Conservation (phyloP, 371 early-diverging fungal species). For the Syncephalastrum contaminatum region DNA sequence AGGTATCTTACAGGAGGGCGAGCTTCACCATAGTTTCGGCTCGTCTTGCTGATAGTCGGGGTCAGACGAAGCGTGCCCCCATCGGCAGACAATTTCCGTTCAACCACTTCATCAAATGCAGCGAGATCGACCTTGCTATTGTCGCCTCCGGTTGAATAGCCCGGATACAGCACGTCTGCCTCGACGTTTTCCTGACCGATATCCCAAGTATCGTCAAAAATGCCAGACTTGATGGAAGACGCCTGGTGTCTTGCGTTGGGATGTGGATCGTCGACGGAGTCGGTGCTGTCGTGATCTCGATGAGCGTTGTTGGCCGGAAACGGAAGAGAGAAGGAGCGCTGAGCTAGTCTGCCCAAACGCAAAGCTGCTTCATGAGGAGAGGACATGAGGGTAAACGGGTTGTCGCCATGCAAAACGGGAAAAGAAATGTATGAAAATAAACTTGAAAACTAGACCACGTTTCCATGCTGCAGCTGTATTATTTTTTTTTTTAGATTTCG, state of each 20-base stretch:
- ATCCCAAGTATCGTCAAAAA: neutral
- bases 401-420: no score
- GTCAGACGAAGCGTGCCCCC: conserved; percentile 25
- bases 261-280: neutral
- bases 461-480: no score
- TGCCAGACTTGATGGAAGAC: conserved; percentile 5
- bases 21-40: conserved; percentile 13
- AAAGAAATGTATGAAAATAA: no score
- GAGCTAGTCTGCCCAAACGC: conserved; percentile 6
- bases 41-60: conserved; percentile 27
- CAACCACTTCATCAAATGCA: conserved; percentile 30
- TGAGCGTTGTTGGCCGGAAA: conserved; percentile 4
- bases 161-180: conserved; percentile 39
- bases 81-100: conserved; percentile 22
- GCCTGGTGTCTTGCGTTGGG: neutral
- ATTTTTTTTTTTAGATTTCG: no score
- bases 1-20: conserved; percentile 10
- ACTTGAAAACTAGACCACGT: no score
- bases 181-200: conserved; percentile 26
- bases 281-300: neutral
- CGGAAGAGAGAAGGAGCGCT: conserved; percentile 12
- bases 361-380: no score
- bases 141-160: conserved; percentile 15
- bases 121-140: conserved; percentile 29
- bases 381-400: no score